These are phyloP conservation scores for Aspergillus sp. DNA, from an alignment of 2,329 filamentous ascomycete species.

Conservation along the genomic window DNA sequence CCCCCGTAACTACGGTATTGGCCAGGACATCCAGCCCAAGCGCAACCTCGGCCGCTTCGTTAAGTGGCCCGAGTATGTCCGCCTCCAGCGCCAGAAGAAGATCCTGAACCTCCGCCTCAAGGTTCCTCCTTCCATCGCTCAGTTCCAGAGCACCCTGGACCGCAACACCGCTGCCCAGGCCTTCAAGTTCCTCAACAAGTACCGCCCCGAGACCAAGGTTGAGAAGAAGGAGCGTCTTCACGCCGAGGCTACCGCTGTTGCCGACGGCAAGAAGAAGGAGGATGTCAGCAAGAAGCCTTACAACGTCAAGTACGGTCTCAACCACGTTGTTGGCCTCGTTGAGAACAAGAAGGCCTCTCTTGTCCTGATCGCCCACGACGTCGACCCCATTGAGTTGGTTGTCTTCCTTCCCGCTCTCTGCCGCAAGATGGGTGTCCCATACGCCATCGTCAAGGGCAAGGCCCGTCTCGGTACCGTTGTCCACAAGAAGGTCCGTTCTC, in stretches of 20 bases:
- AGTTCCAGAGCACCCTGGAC: constrained; percentile 97
- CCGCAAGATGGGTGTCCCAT: constrained; percentile 99
- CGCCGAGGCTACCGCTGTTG: constrained; percentile 96
- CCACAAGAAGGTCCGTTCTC: constrained; percentile 86
- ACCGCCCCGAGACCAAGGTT: constrained; percentile 96
- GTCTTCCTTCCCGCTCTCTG: constrained; percentile 98
- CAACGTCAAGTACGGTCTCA: constrained; percentile 98
- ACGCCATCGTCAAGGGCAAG: constrained; percentile 99
- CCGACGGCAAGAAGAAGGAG: constrained; percentile 99
- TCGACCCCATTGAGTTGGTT: constrained; percentile 98
- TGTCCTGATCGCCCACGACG: constrained; percentile 98
- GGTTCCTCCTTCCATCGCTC: constrained; percentile 93
- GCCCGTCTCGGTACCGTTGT: constrained; percentile 97
- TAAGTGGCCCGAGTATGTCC: constrained; percentile 99
- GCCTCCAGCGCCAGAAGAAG: constrained; percentile 92
- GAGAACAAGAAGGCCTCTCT: constrained; percentile 99
- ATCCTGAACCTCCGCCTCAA: constrained; percentile 98
- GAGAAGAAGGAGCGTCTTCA: constrained; percentile 99
- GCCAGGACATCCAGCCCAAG: constrained; percentile 96
- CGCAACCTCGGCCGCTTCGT: constrained; percentile 98
- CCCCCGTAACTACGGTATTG: constrained; percentile 95
- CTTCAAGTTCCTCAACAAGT: constrained; percentile 99
- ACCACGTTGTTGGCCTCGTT: constrained; percentile 96
- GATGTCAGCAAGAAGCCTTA: constrained; percentile 99
- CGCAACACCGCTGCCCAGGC: constrained; percentile 94